Evolutionary conservation across 2,329 filamentous ascomycete species (phyloP).

Genomic region (Calycina herbarum): DNA sequence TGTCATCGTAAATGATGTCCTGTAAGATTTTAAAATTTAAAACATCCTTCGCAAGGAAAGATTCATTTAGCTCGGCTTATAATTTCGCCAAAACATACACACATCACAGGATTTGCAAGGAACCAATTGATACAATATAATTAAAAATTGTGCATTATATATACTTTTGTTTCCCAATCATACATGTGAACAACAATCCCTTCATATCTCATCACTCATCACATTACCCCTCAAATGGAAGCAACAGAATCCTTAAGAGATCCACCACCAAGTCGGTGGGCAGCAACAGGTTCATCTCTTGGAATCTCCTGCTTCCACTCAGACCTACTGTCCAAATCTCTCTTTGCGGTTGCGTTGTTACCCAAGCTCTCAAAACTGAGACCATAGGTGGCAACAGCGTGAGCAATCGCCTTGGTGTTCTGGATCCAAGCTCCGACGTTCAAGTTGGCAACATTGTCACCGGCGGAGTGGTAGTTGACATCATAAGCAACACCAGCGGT

Average conservation of each 20-base stretch:
- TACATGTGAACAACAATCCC: too few species aligned
- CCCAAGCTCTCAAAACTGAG: constrained; percentile 19
- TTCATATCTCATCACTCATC: not conserved
- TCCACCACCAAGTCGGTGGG: constrained; percentile 18
- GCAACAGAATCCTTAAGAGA: constrained; percentile 10
- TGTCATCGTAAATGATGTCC: too few species aligned
- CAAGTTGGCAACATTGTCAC: constrained; percentile 58
- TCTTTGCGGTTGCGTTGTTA: constrained; percentile 10
- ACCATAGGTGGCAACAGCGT: constrained; percentile 23
- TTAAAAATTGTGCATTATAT: too few species aligned
- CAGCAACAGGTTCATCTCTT: constrained; percentile 10
- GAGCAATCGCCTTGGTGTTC: constrained; percentile 53
- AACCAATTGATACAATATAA: too few species aligned
- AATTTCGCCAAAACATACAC: too few species aligned
- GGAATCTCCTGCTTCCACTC: constrained; percentile 19
- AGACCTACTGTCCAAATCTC: constrained; percentile 14
- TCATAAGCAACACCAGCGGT: constrained; percentile 61
- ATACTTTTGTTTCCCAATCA: too few species aligned
- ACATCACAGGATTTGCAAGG: too few species aligned
- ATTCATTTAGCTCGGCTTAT: too few species aligned
- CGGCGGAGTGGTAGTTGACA: constrained; percentile 61
- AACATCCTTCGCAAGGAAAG: too few species aligned
- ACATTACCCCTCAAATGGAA: not conserved
- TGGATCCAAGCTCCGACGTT: constrained; percentile 56
- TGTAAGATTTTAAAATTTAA: too few species aligned